Percentiles rank a stretch among this genome's conserved stretches.
Evolutionary conservation across 331 rosid species (phyloP).

Genomic region (Acacia pycnantha): DNA sequence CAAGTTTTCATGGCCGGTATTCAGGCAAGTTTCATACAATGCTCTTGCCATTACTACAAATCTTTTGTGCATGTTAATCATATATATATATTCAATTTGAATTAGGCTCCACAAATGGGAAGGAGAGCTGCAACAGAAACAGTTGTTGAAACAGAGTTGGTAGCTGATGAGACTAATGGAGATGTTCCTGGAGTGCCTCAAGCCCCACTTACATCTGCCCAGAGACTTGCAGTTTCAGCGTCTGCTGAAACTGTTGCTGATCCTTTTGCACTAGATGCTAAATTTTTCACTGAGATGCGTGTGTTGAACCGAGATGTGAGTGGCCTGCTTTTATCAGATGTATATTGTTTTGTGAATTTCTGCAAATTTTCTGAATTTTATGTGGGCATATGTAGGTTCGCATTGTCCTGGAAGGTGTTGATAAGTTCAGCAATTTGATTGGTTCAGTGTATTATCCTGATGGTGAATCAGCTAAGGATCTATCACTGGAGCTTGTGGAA

Average conservation of each 20-base stretch:
- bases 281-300: constrained; percentile 81
- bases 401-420: constrained; percentile 92
- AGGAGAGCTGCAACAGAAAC: constrained; percentile 62
- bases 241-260: constrained; percentile 62
- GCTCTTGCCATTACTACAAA: constrained; percentile 14
- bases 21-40: constrained; percentile 52
- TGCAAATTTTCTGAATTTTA: constrained; percentile 39
- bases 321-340: constrained; percentile 10
- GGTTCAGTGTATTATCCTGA: constrained; percentile 95
- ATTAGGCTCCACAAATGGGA: constrained; percentile 87
- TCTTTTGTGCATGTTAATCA: constrained; percentile 17
- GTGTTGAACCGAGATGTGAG: constrained; percentile 80
- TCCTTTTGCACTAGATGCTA: constrained; percentile 82
- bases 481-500: constrained; percentile 93
- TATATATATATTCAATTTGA: constrained; percentile 18
- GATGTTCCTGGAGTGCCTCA: constrained; percentile 64
- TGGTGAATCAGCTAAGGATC: constrained; percentile 91
- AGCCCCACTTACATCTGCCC: constrained; percentile 82
- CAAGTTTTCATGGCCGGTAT: constrained; percentile 94
- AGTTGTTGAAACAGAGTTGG: constrained; percentile 51
- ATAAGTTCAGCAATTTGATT: constrained; percentile 91
- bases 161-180: constrained; percentile 57
- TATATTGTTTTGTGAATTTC: constrained; percentile 10
- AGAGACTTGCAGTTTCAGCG: constrained; percentile 76
- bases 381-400: constrained; percentile 69